Conservation (phyloP, 2,329 filamentous ascomycete genomes). For the Alternaria angustiovoidea region DNA sequence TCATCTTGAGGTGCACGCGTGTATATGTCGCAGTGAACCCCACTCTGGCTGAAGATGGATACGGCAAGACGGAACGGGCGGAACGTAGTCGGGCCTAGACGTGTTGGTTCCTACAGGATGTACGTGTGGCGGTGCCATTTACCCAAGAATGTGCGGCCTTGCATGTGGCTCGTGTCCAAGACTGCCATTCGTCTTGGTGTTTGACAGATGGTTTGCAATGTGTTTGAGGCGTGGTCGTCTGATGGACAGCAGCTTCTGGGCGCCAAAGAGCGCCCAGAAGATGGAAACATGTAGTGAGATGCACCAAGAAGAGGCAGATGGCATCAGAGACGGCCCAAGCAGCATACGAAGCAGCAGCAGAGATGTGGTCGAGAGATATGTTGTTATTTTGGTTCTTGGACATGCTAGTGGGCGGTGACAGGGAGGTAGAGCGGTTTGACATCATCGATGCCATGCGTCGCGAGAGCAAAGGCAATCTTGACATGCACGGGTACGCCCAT, state of each 20-base stretch:
- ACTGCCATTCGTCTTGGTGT: slow-evolving; percentile 10
- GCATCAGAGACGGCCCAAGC: slow-evolving; percentile 7
- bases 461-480: slow-evolving; percentile 16
- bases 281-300: slow-evolving; percentile 3
- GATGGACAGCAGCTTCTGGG: slow-evolving; percentile 6
- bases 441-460: slow-evolving; percentile 27
- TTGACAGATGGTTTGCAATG: slow-evolving; percentile 28
- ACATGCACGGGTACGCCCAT: slow-evolving; percentile 21
- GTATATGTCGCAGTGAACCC: background rate
- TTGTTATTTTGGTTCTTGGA: slow-evolving; percentile 8
- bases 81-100: background rate
- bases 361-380: slow-evolving; percentile 2
- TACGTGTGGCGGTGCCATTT: slow-evolving; percentile 12
- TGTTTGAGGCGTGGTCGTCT: slow-evolving; percentile 25
- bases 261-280: background rate
- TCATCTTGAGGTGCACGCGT: background rate
- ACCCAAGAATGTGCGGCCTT: background rate
- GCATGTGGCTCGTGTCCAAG: slow-evolving; percentile 6
- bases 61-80: slow-evolving; percentile 9
- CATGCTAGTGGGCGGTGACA: slow-evolving; percentile 12
- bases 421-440: slow-evolving; percentile 22
- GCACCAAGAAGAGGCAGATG: slow-evolving; percentile 1
- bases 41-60: background rate
- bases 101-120: no score
- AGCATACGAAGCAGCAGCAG: background rate